Base-by-base conservation (phyloP, 176 grass and related monocot genomes). In the Oropetium thomaeum region DNA sequence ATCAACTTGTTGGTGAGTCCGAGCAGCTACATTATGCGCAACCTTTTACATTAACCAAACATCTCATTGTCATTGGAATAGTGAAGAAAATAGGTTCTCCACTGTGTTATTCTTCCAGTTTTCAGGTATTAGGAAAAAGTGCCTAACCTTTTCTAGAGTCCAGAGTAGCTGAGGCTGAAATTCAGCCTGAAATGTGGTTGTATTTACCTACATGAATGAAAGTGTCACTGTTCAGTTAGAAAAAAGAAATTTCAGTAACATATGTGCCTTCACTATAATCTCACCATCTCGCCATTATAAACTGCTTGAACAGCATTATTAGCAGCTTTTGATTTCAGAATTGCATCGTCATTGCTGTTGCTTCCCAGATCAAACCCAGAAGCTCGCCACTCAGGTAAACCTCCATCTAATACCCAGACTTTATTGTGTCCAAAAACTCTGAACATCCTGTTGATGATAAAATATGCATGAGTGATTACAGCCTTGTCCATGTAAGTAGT, bases 341-440 rank as follows among this genome's bases (percentile, higher is more conserved):
- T 28, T 82, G 64, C 45, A 80, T 89, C 78, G 44, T 45, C 73
- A 76, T 82, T 72, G 59, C 29, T n/a, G 34, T 41, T 65, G 40
- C 75, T 81, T 79, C 75, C 81, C 29, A 95, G 38, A 63, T 86
- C 73, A 41, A 92, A 96, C 61, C 87, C 93, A 77, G 91, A 86
- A 86, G 53, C 72, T 65, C 12, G 73, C 96, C 96, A 99, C 31
- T 80, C 85, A 79, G 96, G 96, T 75, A 99, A 92, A 74, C 87
- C 96, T 82, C 91, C 91, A 71, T 99, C 89, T 83, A 99, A 73
- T 29, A 95, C 89, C 91, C 91, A 95, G 73, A 99, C 85, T 43
- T 95, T 71, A 60, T 82, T 79, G 62, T 99, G 91, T 43, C 96
- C 96, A 82, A 95, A 94, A 73, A 90, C 80, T 87, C 76, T 84